Evolutionary conservation across 805 yeast species (phyloP).

Genomic region (Saccharomycopsis babjevae): DNA sequence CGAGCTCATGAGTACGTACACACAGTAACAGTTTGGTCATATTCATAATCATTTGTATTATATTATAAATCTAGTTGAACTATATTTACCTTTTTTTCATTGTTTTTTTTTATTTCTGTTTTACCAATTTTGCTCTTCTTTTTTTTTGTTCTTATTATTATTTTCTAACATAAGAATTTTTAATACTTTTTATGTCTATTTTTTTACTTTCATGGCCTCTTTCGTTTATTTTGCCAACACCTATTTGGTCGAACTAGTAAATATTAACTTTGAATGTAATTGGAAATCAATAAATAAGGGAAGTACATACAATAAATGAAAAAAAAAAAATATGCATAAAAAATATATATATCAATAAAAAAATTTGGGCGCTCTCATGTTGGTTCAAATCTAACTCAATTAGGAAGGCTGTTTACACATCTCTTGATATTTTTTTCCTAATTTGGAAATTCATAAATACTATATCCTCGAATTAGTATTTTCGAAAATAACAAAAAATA

Average conservation of each 20-base stretch:
- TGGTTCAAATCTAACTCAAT: background rate
- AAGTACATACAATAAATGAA: background rate
- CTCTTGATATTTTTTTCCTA: background rate
- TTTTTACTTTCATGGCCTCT: no score
- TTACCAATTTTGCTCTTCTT: no score
- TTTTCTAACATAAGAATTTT: no score
- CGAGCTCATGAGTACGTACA: slow-evolving; percentile 27
- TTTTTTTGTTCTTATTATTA: no score
- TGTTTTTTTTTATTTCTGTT: no score
- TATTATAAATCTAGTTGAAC: background rate
- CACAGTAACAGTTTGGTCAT: slow-evolving; percentile 2
- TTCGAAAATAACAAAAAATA: background rate
- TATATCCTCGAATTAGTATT: background rate
- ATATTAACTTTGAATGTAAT: no score
- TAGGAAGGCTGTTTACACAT: background rate
- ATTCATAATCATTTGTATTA: background rate
- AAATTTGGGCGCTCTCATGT: background rate
- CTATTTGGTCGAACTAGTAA: no score
- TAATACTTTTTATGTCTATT: no score
- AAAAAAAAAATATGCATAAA: background rate
- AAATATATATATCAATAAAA: background rate
- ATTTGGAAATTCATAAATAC: background rate
- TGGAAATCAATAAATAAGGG: background rate
- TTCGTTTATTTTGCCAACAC: no score
- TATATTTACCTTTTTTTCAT: background rate